Evolutionary conservation across 345 rosid species (phyloP), one percentile per base, ranked within the genome.

Genomic region (Populus simonii): DNA sequence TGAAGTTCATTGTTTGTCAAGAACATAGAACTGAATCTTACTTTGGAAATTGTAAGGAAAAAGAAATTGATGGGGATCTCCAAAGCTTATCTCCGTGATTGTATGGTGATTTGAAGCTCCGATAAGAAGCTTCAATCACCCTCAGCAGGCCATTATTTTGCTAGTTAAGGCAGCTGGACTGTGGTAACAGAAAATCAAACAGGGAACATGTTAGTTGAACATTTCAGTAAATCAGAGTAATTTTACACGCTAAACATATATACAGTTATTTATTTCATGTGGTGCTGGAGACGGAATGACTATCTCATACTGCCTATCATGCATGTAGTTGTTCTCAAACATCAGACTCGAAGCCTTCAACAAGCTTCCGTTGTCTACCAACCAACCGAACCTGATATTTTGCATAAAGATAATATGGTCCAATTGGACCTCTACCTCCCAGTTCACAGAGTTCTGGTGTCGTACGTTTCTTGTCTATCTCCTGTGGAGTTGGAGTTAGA

Each of bases 351-450:
- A 2, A 17, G 59, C 59, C 59, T 53, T 53, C 2, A 53, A 43
- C 38, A 71, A 71, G 66, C 49, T 6, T 74, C 74, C 83, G 79
- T 86, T 84, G 5, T 90, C 93, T 2, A 84, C 84, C 94, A 91
- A 90, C 84, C 94, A 94, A 90, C 23, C 81, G 86, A 67, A 87
- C 93, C 25, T 90, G 86, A 1, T 90, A 93, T 74, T 90, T 87
- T n/a, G 93, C 93, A 93, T 91, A 86, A 15, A 91, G 94, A 82
- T 91, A 88, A 81, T 85, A 91, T 7, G 94, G 86, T 74, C 94
- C 93, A 65, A 87, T 76, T 3, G 96, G 97, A 62, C 92, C 96
- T 78, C 93, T 86, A 68, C 97, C 90, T 68, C 97, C 97, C 57
- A 89, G 77, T 76, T 90, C 93, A 53, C 89, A 90, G 16, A 89